Evolutionary conservation across 345 rosid species (phyloP), one percentile per base, ranked within the genome.

Genomic region (Erysimum cheiranthoides): DNA sequence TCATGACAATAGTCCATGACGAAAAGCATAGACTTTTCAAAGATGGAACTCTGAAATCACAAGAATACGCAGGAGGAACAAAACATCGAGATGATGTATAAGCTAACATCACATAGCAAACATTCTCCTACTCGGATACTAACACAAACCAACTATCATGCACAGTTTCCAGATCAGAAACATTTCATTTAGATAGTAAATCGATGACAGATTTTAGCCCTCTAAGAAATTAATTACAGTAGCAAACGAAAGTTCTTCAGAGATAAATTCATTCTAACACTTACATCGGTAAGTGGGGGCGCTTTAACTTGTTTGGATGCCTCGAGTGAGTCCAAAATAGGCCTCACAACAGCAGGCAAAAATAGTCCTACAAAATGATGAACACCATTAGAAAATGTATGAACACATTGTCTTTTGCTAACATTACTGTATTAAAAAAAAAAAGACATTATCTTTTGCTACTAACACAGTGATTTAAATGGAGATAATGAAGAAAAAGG

Each of bases 341-440:
- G 99, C 81, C 96, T 88, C 61, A 93, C 98, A 59, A 89, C 92
- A 63, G 99, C 98, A 18, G 98, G 99, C 73, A 93, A 88, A 82
- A 93, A 87, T 34, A 96, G 90, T 68, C 98, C 99, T 89, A 85
- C 35, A 70, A 36, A 2, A 69, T 11, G 28, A 54, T 30, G 28
- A 54, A 0, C 39, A 14, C 0, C 40, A 50, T 30, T 16, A 59
- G 5, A 21, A 40, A 25, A 59, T 10, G 52, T 61, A 49, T 32
- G 0, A 14, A 59, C 17, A 50, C 46, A 50, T 6, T 6, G 10
- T 21, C 62, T 45, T 34, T 66, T 5, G 35, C 40, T 34, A 56
- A 53, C 32, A 53, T 53, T 3, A 28, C 18, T 16, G 27, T 47
- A 7, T 45, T 28, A 39, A 1, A 61, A 30, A 21, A 21, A 21